Conservation (phyloP, 225 moss, liverwort and hornwort genomes). For the Marchantia paleacea region DNA sequence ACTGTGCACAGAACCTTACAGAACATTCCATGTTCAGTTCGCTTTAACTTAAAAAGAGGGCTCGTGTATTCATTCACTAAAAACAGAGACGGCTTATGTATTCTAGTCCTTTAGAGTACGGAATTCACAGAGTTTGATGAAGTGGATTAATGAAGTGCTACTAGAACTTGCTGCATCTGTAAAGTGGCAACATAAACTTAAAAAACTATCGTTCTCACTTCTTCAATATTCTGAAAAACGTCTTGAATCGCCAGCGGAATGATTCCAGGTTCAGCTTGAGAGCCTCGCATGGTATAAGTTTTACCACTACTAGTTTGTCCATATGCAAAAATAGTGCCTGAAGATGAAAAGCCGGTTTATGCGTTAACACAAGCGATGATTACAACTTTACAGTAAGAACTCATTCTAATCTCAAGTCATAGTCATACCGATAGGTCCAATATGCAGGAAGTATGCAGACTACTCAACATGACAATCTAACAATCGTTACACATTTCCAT, state of each 20-base stretch:
- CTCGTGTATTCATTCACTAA: too few relatives aligned
- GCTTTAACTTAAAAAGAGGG: too few relatives aligned
- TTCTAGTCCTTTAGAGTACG: too few relatives aligned
- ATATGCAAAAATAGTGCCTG: conserved; percentile 96
- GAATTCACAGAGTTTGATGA: too few relatives aligned
- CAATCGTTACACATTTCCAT: too few relatives aligned
- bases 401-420: background rate
- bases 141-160: too few relatives aligned
- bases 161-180: background rate
- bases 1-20: too few relatives aligned
- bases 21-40: too few relatives aligned
- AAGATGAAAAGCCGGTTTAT: background rate
- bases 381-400: background rate
- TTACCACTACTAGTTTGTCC: conserved; percentile 99
- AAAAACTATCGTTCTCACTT: conserved; percentile 35
- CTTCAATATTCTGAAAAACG: conserved; percentile 68
- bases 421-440: too few relatives aligned
- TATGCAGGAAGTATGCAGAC: too few relatives aligned
- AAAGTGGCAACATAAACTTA: background rate
- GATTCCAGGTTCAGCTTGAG: conserved; percentile 71
- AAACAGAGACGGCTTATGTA: too few relatives aligned
- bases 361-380: background rate
- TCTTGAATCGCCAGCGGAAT: conserved; percentile 88
- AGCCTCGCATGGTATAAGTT: conserved; percentile 93
- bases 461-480: too few relatives aligned